A percentile compares a stretch with the other conserved stretches of the same genome.
phyloP scores from a whole-genome alignment of 2,329 filamentous ascomycete genomes.

The Didymosphaeria variabile region DNA sequence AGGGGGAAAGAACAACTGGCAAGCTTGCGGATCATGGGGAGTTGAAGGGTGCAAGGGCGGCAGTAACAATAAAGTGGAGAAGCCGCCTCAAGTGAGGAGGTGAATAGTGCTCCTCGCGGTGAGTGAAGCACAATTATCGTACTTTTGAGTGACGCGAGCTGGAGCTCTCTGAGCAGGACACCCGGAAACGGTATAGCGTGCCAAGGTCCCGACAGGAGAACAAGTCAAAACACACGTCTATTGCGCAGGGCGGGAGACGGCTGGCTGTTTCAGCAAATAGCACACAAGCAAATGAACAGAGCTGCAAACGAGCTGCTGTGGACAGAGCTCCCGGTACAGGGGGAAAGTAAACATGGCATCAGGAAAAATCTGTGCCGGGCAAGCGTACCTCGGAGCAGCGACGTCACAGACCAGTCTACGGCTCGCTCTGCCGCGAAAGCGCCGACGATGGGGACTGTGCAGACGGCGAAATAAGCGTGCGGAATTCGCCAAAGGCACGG shows the following conservation, averaged over 20 bases:
- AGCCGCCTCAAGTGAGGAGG: constrained; percentile 37
- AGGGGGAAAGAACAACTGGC: constrained; percentile 35
- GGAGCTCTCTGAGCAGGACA: constrained; percentile 25
- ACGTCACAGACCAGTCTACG: constrained; percentile 6
- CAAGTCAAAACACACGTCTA: constrained; percentile 14
- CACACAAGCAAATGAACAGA: constrained; percentile 9
- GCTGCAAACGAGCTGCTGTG: background rate
- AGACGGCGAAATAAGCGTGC: background rate
- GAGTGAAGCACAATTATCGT: constrained; percentile 30
- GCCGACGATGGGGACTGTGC: background rate
- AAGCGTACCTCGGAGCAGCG: constrained; percentile 14
- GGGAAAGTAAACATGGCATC: constrained; percentile 12
- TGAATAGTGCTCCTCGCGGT: constrained; percentile 33
- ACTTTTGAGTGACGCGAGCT: constrained; percentile 43
- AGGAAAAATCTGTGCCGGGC: constrained; percentile 13
- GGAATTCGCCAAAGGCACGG: background rate
- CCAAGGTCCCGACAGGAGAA: constrained; percentile 21
- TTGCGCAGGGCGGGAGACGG: constrained; percentile 1
- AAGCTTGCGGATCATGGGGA: constrained; percentile 36
- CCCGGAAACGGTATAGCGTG: constrained; percentile 19
- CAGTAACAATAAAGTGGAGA: constrained; percentile 22
- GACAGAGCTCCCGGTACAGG: background rate
- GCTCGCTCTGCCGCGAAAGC: constrained; percentile 9
- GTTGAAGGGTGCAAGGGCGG: constrained; percentile 20
- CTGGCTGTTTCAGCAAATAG: constrained; percentile 23